These are phyloP conservation scores for Boletus smithii DNA, from an alignment of 1,284 basidiomycete genomes.

Conservation along the genomic window DNA sequence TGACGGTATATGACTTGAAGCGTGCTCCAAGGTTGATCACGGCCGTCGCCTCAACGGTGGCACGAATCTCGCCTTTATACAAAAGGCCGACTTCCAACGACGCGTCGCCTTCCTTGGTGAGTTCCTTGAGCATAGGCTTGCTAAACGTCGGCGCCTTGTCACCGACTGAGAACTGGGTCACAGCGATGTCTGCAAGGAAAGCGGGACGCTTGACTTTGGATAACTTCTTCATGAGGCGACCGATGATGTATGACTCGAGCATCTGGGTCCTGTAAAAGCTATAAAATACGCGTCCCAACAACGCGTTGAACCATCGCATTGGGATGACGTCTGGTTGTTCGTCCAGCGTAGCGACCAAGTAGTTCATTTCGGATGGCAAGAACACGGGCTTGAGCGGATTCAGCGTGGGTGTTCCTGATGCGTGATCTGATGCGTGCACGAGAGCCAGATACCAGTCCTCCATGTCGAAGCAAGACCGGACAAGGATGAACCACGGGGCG, in stretches of 20 bases:
- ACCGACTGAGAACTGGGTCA: conserved; percentile 89
- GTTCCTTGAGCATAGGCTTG: conserved; percentile 96
- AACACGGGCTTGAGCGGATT: conserved; percentile 65
- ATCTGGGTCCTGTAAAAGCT: conserved; percentile 82
- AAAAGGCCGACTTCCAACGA: conserved; percentile 83
- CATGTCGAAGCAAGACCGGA: conserved; percentile 80
- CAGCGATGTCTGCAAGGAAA: conserved; percentile 82
- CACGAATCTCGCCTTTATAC: conserved; percentile 83
- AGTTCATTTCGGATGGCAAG: conserved; percentile 75
- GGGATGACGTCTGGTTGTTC: conserved; percentile 92
- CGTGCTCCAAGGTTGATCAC: conserved; percentile 78
- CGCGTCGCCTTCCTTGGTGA: conserved; percentile 90
- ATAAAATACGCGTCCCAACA: conserved; percentile 91
- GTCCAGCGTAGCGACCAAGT: conserved; percentile 82
- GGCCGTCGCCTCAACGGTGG: conserved; percentile 86
- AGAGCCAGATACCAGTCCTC: conserved; percentile 96
- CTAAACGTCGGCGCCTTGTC: conserved; percentile 78
- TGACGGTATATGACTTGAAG: conserved; percentile 88
- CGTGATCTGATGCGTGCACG: conserved; percentile 67
- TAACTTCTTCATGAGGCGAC: conserved; percentile 90
- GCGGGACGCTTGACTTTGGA: conserved; percentile 85
- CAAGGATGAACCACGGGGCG: conserved; percentile 87
- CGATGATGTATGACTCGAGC: conserved; percentile 83
- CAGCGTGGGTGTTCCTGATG: conserved; percentile 54
- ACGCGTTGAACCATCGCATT: conserved; percentile 94